Evolutionary conservation across 2,329 filamentous ascomycete genomes (phyloP).

Genomic region (Diplocarpon mali): DNA sequence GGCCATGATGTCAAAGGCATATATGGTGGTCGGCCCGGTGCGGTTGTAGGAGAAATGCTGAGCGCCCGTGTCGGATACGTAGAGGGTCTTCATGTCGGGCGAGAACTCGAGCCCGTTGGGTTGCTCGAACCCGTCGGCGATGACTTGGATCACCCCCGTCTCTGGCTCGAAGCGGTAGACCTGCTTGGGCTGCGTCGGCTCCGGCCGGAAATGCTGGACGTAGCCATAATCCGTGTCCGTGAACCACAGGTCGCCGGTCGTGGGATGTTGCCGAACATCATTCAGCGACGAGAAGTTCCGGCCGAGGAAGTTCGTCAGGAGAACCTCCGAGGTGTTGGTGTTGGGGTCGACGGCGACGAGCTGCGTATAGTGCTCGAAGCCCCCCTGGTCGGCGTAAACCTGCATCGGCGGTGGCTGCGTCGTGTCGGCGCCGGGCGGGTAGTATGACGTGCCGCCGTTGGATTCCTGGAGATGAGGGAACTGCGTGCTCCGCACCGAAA

Average conservation of each 20-base stretch:
- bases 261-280: constrained; percentile 3
- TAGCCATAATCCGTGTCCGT: constrained; percentile 4
- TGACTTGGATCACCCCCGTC: constrained; percentile 1
- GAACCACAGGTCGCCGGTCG: constrained; percentile 5
- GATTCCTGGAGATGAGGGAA: constrained; percentile 2
- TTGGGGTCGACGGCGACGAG: constrained; percentile 2
- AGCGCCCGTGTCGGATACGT: constrained; percentile 3
- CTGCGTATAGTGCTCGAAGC: constrained; percentile 3
- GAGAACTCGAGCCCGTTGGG: constrained; percentile 5
- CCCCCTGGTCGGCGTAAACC: constrained; percentile 3
- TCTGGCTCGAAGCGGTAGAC: constrained; percentile 4
- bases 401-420: constrained; percentile 3
- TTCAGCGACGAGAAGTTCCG: constrained; percentile 5
- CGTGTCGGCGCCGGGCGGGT: constrained; percentile 3
- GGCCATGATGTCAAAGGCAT: neutral
- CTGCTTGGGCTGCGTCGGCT: constrained; percentile 1
- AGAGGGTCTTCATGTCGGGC: constrained; percentile 2
- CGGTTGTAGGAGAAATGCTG: constrained; percentile 1
- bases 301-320: constrained; percentile 2
- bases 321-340: neutral
- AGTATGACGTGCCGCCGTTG: constrained; percentile 2
- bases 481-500: constrained; percentile 2
- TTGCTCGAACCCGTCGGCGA: constrained; percentile 1
- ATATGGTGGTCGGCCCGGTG: constrained; percentile 1
- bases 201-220: neutral